Conservation (phyloP, 176 grass and related monocot genomes). For the Triticum timopheevii region DNA sequence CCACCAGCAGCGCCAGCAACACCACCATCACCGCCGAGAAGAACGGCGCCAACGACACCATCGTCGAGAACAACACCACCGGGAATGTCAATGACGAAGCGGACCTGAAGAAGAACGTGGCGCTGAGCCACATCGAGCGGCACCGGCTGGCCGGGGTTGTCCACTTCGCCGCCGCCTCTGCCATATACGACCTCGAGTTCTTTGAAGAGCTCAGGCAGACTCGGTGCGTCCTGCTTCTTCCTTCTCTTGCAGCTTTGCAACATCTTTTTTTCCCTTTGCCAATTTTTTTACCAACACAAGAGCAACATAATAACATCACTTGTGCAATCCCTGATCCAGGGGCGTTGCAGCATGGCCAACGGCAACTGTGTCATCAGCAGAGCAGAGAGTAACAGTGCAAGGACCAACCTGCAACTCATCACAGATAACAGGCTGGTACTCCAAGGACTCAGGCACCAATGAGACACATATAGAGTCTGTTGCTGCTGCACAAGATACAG, state of each 20-base stretch:
- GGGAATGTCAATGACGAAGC: not conserved
- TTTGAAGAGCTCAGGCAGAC: not conserved
- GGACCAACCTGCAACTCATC: conserved; percentile 57
- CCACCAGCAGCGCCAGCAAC: not conserved
- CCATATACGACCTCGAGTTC: conserved; percentile 39
- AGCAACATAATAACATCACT: not conserved
- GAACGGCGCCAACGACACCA: not conserved
- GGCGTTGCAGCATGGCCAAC: conserved; percentile 59
- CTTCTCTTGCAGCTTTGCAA: not conserved
- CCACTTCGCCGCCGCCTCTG: not conserved
- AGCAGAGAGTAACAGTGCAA: conserved; percentile 36
- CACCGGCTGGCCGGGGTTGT: conserved; percentile 33
- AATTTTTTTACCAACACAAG: not conserved
- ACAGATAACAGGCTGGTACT: conserved; percentile 50
- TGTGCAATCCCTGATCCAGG: conserved; percentile 33
- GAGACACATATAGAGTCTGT: not conserved
- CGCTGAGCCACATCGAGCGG: conserved; percentile 46
- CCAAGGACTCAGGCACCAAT: conserved; percentile 27
- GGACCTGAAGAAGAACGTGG: conserved; percentile 46
- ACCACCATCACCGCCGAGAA: too few relatives aligned
- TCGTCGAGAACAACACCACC: not conserved
- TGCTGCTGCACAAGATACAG: not conserved
- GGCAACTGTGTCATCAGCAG: conserved; percentile 29
- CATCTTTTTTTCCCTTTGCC: not conserved
- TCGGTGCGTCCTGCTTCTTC: not conserved